A percentile compares a stretch with the other conserved stretches of the same genome.
Conservation (phyloP, 441 rosid genomes). For the Melastoma candidum region DNA sequence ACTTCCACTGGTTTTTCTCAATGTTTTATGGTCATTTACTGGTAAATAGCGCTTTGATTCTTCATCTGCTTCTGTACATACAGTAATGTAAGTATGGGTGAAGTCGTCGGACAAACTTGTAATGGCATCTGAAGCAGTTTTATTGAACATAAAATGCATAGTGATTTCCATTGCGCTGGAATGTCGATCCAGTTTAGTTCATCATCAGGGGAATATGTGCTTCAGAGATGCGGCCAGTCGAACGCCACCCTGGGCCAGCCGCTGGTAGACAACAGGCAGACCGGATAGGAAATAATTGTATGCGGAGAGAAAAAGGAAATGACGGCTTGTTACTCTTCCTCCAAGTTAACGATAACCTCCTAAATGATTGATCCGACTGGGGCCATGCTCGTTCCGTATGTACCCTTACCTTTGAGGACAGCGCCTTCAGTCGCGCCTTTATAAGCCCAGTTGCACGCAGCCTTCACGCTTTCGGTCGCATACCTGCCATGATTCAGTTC, state of each 20-base stretch:
- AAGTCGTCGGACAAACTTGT: no score
- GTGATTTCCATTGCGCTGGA: no score
- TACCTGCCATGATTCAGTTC: slow-evolving; percentile 29
- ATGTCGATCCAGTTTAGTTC: no score
- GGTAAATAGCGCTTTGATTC: no score
- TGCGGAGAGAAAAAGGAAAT: slow-evolving; percentile 15
- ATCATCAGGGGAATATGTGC: slow-evolving; percentile 29
- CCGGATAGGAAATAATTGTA: slow-evolving; percentile 72
- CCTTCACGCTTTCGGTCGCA: slow-evolving; percentile 73
- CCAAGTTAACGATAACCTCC: background rate
- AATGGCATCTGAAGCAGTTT: no score
- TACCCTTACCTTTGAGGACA: slow-evolving; percentile 42
- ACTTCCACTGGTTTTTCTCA: no score
- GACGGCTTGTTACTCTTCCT: background rate
- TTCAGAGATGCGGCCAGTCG: slow-evolving; percentile 79
- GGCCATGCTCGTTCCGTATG: background rate
- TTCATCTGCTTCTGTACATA: no score
- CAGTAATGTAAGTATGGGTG: no score
- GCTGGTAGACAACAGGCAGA: slow-evolving; percentile 43
- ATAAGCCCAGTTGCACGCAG: slow-evolving; percentile 86
- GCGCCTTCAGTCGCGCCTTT: slow-evolving; percentile 56
- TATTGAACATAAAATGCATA: no score
- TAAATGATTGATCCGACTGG: background rate
- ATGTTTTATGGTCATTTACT: no score
- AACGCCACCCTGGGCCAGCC: slow-evolving; percentile 80